These are phyloP conservation scores for Elsinoe batatas DNA, from an alignment of 2,329 filamentous ascomycete genomes.

Conservation along the genomic window DNA sequence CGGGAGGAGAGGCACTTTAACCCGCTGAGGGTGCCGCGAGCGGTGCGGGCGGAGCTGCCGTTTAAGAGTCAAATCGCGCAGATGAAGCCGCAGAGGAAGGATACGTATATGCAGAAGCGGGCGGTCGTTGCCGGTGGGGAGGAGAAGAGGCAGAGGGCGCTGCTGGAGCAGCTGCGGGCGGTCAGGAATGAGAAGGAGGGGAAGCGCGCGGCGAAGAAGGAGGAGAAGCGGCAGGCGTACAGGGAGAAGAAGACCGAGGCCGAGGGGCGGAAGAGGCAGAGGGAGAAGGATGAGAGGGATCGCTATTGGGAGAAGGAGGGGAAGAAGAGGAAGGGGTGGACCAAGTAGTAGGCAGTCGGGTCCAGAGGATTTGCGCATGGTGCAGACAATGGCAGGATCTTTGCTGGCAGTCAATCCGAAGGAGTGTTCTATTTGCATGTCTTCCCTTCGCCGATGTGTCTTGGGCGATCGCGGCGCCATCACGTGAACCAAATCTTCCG, in stretches of 20 bases:
- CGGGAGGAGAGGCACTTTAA: constrained; percentile 43
- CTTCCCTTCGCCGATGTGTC: too few relatives aligned
- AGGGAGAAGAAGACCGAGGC: constrained; percentile 72
- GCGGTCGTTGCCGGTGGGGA: constrained; percentile 74
- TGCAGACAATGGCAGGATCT: too few relatives aligned
- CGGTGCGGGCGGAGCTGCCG: constrained; percentile 72
- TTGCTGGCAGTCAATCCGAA: too few relatives aligned
- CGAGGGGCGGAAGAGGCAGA: constrained; percentile 71
- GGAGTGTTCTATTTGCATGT: too few relatives aligned
- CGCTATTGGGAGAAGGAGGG: constrained; percentile 91
- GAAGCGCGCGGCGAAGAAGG: constrained; percentile 75
- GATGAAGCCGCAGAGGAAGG: constrained; percentile 67
- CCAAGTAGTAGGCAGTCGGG: too few relatives aligned
- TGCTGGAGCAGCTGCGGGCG: constrained; percentile 89
- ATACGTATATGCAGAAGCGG: constrained; percentile 90
- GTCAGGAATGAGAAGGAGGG: constrained; percentile 83
- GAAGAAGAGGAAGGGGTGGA: constrained; percentile 57
- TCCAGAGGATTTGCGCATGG: too few relatives aligned
- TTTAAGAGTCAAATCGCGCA: constrained; percentile 84
- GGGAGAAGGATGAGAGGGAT: constrained; percentile 84
- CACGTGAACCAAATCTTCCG: too few relatives aligned
- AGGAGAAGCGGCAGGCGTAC: constrained; percentile 72
- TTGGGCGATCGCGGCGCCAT: too few relatives aligned
- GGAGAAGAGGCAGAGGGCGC: constrained; percentile 76
- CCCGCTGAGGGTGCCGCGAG: constrained; percentile 62